Percentiles rank a stretch among this genome's conserved stretches.
phyloP scores from a whole-genome alignment of 108 stramenopile species.

The Fistulifera solaris region DNA sequence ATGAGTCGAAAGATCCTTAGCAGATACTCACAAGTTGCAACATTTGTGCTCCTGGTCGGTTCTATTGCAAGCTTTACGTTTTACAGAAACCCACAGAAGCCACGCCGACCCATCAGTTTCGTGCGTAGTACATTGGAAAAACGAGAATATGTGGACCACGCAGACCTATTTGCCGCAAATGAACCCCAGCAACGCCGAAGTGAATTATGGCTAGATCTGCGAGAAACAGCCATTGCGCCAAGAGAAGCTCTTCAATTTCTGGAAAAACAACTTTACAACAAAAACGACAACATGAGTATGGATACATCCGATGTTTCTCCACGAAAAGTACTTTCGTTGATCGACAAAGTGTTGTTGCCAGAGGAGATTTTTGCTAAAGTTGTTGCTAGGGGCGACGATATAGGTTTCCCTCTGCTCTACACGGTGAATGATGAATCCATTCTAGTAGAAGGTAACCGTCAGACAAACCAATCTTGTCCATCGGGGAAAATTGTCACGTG shows the following conservation, averaged over 20 bases:
- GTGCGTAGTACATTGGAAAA: too few species aligned
- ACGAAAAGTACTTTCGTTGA: neutral
- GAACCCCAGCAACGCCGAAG: neutral
- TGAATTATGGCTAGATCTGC: conserved; percentile 45
- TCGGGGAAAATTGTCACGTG: conserved; percentile 3
- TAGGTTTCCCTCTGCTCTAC: neutral
- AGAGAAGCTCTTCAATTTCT: conserved; percentile 14
- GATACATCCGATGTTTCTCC: neutral
- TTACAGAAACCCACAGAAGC: too few species aligned
- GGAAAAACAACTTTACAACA: neutral
- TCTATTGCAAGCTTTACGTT: too few species aligned
- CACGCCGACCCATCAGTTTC: too few species aligned
- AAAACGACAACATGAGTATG: neutral
- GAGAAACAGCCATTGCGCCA: conserved; percentile 29
- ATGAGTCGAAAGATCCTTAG: too few species aligned
- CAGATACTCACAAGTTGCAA: too few species aligned
- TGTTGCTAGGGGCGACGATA: neutral
- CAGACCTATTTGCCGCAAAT: too few species aligned
- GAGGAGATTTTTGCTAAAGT: conserved; percentile 5
- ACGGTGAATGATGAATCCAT: neutral
- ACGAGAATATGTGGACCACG: too few species aligned
- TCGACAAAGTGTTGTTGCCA: conserved; percentile 6
- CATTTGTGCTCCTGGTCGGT: too few species aligned
- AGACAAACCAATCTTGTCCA: neutral
- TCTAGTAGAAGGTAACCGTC: neutral